Conservation (phyloP, 306 rosid species). For the Lathyrus tuberosus region DNA sequence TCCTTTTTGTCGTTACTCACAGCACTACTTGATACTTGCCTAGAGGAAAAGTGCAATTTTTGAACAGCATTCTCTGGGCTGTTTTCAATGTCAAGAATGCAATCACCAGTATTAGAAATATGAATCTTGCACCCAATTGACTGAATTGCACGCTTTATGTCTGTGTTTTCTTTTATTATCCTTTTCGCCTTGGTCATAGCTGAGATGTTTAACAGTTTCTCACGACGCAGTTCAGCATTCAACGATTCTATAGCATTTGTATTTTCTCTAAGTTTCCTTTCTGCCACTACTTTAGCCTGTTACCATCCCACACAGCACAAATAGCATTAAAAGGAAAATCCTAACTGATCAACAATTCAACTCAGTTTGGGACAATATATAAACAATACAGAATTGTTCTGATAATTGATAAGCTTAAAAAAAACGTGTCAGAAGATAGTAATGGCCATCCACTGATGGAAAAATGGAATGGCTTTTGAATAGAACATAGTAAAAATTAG, state of each 20-base stretch:
- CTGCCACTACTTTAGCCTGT: constrained; percentile 89
- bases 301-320: constrained; percentile 26
- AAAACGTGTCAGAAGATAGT: not conserved
- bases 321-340: constrained; percentile 13
- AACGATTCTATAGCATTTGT: constrained; percentile 59
- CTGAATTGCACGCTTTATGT: constrained; percentile 83
- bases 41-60: constrained; percentile 48
- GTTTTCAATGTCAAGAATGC: constrained; percentile 69
- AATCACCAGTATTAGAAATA: constrained; percentile 70
- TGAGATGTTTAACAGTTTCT: constrained; percentile 67
- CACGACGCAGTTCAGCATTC: constrained; percentile 66
- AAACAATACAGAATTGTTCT: constrained; percentile 19
- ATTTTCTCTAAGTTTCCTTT: constrained; percentile 69
- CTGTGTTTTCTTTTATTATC: constrained; percentile 69
- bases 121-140: constrained; percentile 88
- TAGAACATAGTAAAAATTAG: constrained; percentile 9
- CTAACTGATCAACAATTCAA: constrained; percentile 20
- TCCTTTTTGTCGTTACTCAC: constrained; percentile 52
- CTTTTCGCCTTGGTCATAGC: constrained; percentile 58
- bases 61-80: constrained; percentile 48
- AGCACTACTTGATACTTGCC: constrained; percentile 45
- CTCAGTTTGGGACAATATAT: constrained; percentile 14
- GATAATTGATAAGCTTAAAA: constrained; percentile 27
- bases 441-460: constrained; percentile 11
- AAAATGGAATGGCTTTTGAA: constrained; percentile 12